phyloP scores from a whole-genome alignment of 2,329 filamentous ascomycete species.

The Coniochaeta ligniaria region DNA sequence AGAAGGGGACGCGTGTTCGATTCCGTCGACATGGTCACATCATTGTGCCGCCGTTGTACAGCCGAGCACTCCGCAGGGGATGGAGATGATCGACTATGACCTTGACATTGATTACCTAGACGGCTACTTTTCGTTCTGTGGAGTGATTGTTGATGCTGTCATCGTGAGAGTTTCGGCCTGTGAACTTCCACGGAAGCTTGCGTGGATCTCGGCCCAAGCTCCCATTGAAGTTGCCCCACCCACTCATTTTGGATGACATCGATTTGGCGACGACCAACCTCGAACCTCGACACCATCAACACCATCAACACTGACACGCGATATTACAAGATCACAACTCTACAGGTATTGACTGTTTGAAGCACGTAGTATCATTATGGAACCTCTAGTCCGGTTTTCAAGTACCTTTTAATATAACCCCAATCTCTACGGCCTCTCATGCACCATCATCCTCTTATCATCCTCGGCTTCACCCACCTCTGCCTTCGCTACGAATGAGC shows the following conservation, averaged over 20 bases:
- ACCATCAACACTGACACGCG: not conserved
- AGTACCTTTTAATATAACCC: not conserved
- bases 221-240: not conserved
- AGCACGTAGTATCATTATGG: not conserved
- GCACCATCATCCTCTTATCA: no score
- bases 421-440: no score
- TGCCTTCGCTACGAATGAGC: not conserved
- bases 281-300: not conserved
- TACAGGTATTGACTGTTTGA: not conserved
- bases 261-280: no score
- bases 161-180: not conserved
- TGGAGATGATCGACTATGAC: no score
- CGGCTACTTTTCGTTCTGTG: no score
- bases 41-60: not conserved
- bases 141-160: not conserved
- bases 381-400: not conserved
- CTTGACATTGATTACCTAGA: no score
- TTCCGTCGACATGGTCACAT: constrained; percentile 22
- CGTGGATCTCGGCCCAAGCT: not conserved
- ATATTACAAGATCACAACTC: not conserved
- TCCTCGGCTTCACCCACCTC: not conserved
- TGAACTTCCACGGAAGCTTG: not conserved
- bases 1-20: constrained; percentile 37
- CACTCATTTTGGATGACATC: not conserved
- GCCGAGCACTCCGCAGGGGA: no score